Percentiles rank a stretch among this genome's conserved stretches.
Evolutionary conservation across 169 alveolate species (phyloP).

Genomic region (Blepharisma undulans): DNA sequence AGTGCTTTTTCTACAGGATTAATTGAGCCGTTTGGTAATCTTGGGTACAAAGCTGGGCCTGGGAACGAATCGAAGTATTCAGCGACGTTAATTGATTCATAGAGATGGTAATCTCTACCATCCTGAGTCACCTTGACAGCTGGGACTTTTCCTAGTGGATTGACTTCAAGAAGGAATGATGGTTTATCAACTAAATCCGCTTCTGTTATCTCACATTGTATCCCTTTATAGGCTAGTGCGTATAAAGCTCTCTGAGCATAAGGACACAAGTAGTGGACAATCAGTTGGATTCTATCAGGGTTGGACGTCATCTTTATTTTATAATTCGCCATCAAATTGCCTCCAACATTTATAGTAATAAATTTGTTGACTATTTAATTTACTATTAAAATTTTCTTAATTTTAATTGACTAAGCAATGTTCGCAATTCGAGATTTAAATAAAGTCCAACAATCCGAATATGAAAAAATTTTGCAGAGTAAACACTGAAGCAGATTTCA

Average conservation of each 20-base stretch:
- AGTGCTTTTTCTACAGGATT: not conserved
- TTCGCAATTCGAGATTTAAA: too few species aligned
- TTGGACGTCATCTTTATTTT: not conserved
- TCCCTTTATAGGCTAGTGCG: slow-evolving; percentile 10
- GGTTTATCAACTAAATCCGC: not conserved
- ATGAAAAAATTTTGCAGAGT: too few species aligned
- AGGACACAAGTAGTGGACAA: slow-evolving; percentile 30
- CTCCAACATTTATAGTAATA: not conserved
- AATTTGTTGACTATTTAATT: not conserved
- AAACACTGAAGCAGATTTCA: too few species aligned
- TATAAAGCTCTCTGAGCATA: slow-evolving; percentile 29
- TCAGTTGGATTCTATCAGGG: not conserved
- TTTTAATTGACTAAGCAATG: not conserved
- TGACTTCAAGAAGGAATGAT: not conserved
- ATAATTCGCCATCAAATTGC: not conserved
- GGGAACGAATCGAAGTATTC: slow-evolving; percentile 24
- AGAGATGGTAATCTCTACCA: not conserved
- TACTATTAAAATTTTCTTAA: not conserved
- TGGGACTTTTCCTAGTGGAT: slow-evolving; percentile 31
- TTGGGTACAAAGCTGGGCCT: slow-evolving; percentile 37
- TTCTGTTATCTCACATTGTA: slow-evolving; percentile 20
- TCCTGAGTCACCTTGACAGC: not conserved
- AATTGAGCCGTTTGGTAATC: slow-evolving; percentile 14
- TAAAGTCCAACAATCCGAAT: too few species aligned
- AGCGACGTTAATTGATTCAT: not conserved